Conservation (phyloP, 768 basidiomycete species). For the Clitopilus passeckerianus region DNA sequence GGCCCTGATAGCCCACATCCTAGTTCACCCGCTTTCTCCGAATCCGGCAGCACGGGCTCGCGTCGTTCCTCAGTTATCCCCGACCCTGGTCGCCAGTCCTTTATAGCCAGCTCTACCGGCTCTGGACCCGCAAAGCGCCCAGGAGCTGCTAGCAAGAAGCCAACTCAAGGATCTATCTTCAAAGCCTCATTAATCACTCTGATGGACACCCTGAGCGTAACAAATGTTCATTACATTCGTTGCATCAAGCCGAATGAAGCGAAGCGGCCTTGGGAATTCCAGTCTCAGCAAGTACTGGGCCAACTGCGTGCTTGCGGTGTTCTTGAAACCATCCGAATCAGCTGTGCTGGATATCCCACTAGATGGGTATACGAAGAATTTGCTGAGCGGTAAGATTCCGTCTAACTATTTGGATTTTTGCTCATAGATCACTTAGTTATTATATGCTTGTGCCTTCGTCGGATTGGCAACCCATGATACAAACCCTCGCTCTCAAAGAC, state of each 20-base stretch:
- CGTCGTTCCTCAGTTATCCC: slow-evolving; percentile 83
- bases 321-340: slow-evolving; percentile 96
- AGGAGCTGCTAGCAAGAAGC: slow-evolving; percentile 76
- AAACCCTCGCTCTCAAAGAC: slow-evolving; percentile 69
- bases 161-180: slow-evolving; percentile 97
- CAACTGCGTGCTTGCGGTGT: slow-evolving; percentile 98
- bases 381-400: slow-evolving; percentile 75
- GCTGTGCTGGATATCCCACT: slow-evolving; percentile 97
- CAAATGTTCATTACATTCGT: slow-evolving; percentile 98
- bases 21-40: slow-evolving; percentile 71
- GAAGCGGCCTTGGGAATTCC: slow-evolving; percentile 96
- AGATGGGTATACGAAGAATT: slow-evolving; percentile 99
- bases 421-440: slow-evolving; percentile 52
- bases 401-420: slow-evolving; percentile 2
- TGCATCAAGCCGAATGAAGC: slow-evolving; percentile 99
- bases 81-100: slow-evolving; percentile 76
- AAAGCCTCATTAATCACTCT: slow-evolving; percentile 89
- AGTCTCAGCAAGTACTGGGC: slow-evolving; percentile 90
- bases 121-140: slow-evolving; percentile 45
- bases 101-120: slow-evolving; percentile 46
- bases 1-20: slow-evolving; percentile 64
- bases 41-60: slow-evolving; percentile 71
- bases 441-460: slow-evolving; percentile 92
- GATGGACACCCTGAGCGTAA: slow-evolving; percentile 96
- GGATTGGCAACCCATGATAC: slow-evolving; percentile 84